A percentile compares a stretch with the other conserved stretches of the same genome.
Conservation (phyloP, 2,329 filamentous ascomycete species). For the Monosporascus sp. region DNA sequence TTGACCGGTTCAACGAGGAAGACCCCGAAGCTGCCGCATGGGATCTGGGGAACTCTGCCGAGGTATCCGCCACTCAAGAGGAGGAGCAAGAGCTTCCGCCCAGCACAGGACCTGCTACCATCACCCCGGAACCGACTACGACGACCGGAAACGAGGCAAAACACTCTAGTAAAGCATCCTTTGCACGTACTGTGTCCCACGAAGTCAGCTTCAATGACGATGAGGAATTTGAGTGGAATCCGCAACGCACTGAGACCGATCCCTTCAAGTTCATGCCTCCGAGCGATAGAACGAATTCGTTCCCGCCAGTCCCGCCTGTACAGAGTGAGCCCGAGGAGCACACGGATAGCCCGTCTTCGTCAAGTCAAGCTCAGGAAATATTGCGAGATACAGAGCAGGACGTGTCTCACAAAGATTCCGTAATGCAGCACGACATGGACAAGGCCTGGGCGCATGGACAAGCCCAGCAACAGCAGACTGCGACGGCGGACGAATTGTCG, state of each 20-base stretch:
- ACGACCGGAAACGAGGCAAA: slow-evolving; percentile 34
- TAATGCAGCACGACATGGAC: slow-evolving; percentile 32
- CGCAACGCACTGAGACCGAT: slow-evolving; percentile 47
- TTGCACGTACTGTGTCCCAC: slow-evolving; percentile 58
- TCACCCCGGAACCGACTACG: slow-evolving; percentile 8
- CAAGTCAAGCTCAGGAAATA: slow-evolving; percentile 48
- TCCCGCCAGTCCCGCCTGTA: slow-evolving; percentile 49
- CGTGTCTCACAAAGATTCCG: slow-evolving; percentile 34
- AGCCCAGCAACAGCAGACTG: slow-evolving; percentile 11
- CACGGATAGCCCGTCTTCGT: slow-evolving; percentile 35
- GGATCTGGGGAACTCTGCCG: slow-evolving; percentile 14
- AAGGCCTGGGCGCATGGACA: slow-evolving; percentile 26
- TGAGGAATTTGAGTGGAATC: slow-evolving; percentile 52
- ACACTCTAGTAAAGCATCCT: slow-evolving; percentile 57
- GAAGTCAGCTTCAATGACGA: slow-evolving; percentile 55
- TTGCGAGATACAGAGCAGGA: slow-evolving; percentile 47
- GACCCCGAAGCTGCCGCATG: slow-evolving; percentile 19
- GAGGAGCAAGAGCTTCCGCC: slow-evolving; percentile 7
- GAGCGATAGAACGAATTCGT: slow-evolving; percentile 56
- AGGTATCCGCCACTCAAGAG: slow-evolving; percentile 4
- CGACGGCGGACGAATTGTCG: slow-evolving; percentile 14
- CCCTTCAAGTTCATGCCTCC: slow-evolving; percentile 56
- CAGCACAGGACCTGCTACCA: slow-evolving; percentile 8
- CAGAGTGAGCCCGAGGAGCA: slow-evolving; percentile 23
- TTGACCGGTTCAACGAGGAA: slow-evolving; percentile 19